These are phyloP conservation scores for Colletotrichum sp. DNA, from an alignment of 2,329 filamentous ascomycete species.

Conservation along the genomic window DNA sequence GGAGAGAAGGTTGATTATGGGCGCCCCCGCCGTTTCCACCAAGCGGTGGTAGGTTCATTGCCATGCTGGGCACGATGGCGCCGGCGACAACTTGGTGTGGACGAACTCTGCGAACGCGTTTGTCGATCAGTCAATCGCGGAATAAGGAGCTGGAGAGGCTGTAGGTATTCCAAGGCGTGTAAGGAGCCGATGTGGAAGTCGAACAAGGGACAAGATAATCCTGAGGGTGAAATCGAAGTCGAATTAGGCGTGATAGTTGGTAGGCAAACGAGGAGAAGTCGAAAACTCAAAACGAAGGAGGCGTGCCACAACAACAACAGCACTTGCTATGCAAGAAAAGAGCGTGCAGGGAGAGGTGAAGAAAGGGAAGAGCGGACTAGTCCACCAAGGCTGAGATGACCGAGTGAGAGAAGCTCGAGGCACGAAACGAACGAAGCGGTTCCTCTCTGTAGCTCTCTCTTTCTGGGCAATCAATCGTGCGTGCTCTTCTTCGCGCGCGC, in stretches of 20 bases:
- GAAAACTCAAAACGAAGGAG: constrained; percentile 7
- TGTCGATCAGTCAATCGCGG: neutral
- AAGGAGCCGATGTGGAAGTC: neutral
- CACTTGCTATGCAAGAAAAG: constrained; percentile 11
- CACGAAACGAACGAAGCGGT: constrained; percentile 7
- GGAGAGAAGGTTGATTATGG: constrained; percentile 85
- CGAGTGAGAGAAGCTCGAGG: constrained; percentile 1
- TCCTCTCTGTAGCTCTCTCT: neutral
- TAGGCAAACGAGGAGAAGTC: neutral
- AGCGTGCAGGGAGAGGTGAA: constrained; percentile 10
- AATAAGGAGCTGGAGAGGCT: neutral
- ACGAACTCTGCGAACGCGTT: neutral
- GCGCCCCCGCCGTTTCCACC: constrained; percentile 59
- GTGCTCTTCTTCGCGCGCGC: neutral
- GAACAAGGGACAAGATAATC: neutral
- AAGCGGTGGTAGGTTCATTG: constrained; percentile 60
- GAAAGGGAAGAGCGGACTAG: neutral
- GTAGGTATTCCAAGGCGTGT: neutral
- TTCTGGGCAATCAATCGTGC: neutral
- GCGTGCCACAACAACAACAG: neutral
- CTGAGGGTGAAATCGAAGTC: neutral
- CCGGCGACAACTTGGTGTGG: neutral
- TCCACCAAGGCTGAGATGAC: neutral
- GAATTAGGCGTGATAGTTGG: constrained; percentile 6
- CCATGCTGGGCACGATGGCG: constrained; percentile 54